Evolutionary conservation across 257 asterid species (phyloP).

Genomic region (Cinchona pubescens): DNA sequence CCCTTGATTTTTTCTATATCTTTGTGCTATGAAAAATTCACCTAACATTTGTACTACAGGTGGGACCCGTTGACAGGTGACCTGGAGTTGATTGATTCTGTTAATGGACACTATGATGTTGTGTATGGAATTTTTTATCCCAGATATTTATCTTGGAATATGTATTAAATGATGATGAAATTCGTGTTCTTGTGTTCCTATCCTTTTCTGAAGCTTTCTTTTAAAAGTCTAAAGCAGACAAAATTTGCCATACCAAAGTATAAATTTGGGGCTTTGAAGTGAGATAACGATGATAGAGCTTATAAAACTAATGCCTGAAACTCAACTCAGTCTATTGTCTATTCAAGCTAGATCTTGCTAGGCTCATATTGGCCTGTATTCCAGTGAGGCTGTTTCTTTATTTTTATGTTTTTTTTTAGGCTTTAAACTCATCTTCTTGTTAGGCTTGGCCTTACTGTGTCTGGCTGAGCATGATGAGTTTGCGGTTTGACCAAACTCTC

Average conservation of each 20-base stretch:
- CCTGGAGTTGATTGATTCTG: constrained; percentile 80
- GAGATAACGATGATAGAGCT: background rate
- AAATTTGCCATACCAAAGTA: background rate
- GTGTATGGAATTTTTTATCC: constrained; percentile 88
- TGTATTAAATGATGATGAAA: constrained; percentile 13
- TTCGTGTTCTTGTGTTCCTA: background rate
- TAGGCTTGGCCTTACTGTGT: background rate
- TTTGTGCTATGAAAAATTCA: constrained; percentile 21
- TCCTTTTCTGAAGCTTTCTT: background rate
- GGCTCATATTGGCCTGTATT: constrained; percentile 1
- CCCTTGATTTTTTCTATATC: constrained; percentile 17
- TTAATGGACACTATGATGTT: constrained; percentile 79
- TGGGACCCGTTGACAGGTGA: constrained; percentile 96
- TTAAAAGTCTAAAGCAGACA: background rate
- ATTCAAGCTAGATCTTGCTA: background rate
- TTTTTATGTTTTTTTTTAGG: background rate
- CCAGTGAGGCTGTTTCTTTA: background rate
- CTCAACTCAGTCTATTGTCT: no score
- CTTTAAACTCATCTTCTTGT: background rate
- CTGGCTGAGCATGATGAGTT: background rate
- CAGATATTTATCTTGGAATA: constrained; percentile 73
- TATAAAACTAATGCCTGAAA: background rate
- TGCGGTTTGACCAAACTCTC: background rate
- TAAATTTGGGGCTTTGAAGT: constrained; percentile 4
- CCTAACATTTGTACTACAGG: constrained; percentile 55